A percentile compares a stretch with the other conserved stretches of the same genome.
These are phyloP conservation scores for Trichoderma sp. DNA, from an alignment of 2,329 filamentous ascomycete genomes.

Conservation along the genomic window DNA sequence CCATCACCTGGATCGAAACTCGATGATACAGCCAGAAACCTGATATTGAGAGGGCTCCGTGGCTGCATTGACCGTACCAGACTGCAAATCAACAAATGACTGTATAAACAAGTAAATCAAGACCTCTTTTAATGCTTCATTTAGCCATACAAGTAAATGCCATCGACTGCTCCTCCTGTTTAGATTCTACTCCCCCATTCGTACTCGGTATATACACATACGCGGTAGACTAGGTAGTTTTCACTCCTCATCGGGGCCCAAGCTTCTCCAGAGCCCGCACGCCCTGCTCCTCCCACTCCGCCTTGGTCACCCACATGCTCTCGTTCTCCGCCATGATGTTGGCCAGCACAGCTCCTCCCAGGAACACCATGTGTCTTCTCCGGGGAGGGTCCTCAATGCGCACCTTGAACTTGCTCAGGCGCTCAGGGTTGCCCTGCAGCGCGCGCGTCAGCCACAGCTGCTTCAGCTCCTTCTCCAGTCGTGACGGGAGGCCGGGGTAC, in stretches of 20 bases:
- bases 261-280: conserved; percentile 85
- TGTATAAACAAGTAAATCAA: not conserved
- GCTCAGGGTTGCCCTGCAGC: conserved; percentile 86
- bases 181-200: not conserved
- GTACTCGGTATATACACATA: not conserved
- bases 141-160: conserved; percentile 17
- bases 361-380: conserved; percentile 98
- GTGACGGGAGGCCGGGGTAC: conserved; percentile 94
- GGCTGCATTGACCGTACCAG: not conserved
- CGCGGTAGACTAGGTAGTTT: not conserved
- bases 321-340: conserved; percentile 99
- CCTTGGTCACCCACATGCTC: conserved; percentile 97
- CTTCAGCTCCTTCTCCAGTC: conserved; percentile 97
- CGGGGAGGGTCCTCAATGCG: conserved; percentile 97
- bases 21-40: not conserved
- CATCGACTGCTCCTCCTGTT: not conserved
- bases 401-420: conserved; percentile 98
- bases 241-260: conserved; percentile 71
- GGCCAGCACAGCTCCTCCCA: conserved; percentile 92
- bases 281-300: conserved; percentile 96
- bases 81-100: not conserved
- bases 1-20: not conserved
- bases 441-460: conserved; percentile 96
- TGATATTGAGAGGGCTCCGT: not conserved
- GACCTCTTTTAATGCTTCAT: conserved; percentile 27